Evolutionary conservation across 2,329 filamentous ascomycete species (phyloP), one percentile per base, ranked within the genome.

Genomic region (Aspergillus sergii): DNA sequence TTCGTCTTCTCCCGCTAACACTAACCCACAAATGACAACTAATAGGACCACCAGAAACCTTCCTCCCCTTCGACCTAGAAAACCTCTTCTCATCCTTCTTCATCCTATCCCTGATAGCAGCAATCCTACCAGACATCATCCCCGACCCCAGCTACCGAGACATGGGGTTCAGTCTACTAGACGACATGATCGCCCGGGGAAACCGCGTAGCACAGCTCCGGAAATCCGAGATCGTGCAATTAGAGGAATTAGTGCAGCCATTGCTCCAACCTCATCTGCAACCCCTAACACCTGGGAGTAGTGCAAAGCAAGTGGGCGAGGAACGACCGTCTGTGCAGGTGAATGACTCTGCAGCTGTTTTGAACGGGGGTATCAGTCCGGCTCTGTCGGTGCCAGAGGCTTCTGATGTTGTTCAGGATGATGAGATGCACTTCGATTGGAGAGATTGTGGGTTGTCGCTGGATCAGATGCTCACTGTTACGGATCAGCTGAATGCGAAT

Each of bases 71-170:
- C 56, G 78, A 71, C 34, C 66, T 69, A 0, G 68, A 69, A 48
- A 69, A 64, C 56, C 66, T 69, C 2, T 69, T 69, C n/a, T 67
- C 71, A 55, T 72, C 73, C 61, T 81, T 79, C 59, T 76, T 78
- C 23, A 69, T 72, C 57, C 71, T 78, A 5, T 79, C 79, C 41
- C 72, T 68, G 6, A 63, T 67, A 12, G 63, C 66, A 41, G 75
- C 73, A 19, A 82, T 75, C 51, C 80, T 82, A 51, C 78, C 73
- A 8, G 82, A 74, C 12, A 76, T 76, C 14, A 77, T 76, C 64
- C 81, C 80, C 1, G 81, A 69, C 78, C 46, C 81, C 69, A 23
- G 79, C 79, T 62, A 83, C 78, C 59, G 79, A 57, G 60, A 83
- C 34, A 64, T 65, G 56, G 64, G 64, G 16, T 64, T 65, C 36